Evolutionary conservation across 345 rosid genomes (phyloP), one percentile per base, ranked within the genome.

Genomic region (Adansonia digitata): DNA sequence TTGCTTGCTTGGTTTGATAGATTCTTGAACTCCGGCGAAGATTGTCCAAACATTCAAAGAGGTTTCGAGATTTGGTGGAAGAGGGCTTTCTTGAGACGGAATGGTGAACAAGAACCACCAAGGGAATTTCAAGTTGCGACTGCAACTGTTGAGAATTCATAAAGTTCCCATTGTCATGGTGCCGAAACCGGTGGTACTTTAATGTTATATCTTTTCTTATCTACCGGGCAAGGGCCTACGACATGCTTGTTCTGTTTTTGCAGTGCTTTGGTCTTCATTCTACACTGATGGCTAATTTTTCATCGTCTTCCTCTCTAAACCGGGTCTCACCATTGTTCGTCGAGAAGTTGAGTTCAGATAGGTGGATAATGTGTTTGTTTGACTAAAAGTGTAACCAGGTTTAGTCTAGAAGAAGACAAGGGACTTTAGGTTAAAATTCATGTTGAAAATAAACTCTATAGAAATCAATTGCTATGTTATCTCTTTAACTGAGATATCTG

Each of bases 51-150:
- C 78, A 90, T 95, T 39, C 97, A 95, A 78, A 85, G 92, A 82
- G 99, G 97, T 10, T 95, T 95, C 40, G 98, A 93, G 73, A 83
- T 93, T 60, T 95, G 99, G 99, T 95, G 99, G 99, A 86, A 93
- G 83, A 83, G 99, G 77, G 94, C 99, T 0, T 95, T 95, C 66
- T 92, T 92, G 92, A 84, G 87, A 85, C 86, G 94, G 64, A 87
- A 60, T 69, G 90, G 86, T 24, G 92, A 89, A 76, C 91, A 80
- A 55, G 90, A 84, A 81, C 87, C 69, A 48, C 82, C 86, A 29
- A 80, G 81, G 73, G 85, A 87, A 49, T 77, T 93, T 45, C 86
- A 90, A 78, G 67, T 90, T 67, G 80, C 85, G 12, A 60, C 91
- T 40, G 86, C 87, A 73, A 80, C 82, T 42, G 74, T 79, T 49